These are phyloP conservation scores for Xylaria telfairii DNA, from an alignment of 495 filamentous ascomycete species.

Conservation along the genomic window DNA sequence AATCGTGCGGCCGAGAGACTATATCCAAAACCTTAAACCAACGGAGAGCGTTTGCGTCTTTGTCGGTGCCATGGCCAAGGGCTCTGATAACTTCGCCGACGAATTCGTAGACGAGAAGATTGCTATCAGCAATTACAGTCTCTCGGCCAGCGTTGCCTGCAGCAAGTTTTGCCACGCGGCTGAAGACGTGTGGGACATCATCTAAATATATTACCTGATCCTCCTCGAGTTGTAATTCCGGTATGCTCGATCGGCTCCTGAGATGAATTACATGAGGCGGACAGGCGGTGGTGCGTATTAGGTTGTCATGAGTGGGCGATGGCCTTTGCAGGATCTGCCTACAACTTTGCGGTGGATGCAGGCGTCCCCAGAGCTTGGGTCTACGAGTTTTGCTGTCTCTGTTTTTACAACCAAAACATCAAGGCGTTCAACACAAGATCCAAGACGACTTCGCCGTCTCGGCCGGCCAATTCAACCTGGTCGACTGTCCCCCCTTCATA, in stretches of 20 bases:
- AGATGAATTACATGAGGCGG: conserved; percentile 27
- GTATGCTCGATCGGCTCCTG: background rate
- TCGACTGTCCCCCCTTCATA: conserved; percentile 45
- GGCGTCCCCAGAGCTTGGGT: conserved; percentile 51
- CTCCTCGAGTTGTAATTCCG: conserved; percentile 22
- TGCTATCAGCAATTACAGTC: conserved; percentile 95
- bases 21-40: conserved; percentile 75
- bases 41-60: conserved; percentile 97
- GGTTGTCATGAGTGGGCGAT: conserved; percentile 33
- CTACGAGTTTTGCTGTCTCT: conserved; percentile 62
- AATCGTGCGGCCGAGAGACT: conserved; percentile 86
- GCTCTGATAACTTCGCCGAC: conserved; percentile 93
- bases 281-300: conserved; percentile 35
- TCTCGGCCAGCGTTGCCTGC: conserved; percentile 96
- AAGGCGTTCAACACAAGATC: conserved; percentile 79
- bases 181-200: conserved; percentile 93
- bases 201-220: conserved; percentile 55
- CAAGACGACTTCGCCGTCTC: conserved; percentile 71
- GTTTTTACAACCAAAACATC: conserved; percentile 84
- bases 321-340: conserved; percentile 42
- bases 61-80: conserved; percentile 98
- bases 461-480: conserved; percentile 75
- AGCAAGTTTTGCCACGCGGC: conserved; percentile 99
- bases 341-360: conserved; percentile 55
- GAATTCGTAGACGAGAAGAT: conserved; percentile 94